phyloP scores from a whole-genome alignment of 2,329 filamentous ascomycete species.

The Xylariaceae sp. region DNA sequence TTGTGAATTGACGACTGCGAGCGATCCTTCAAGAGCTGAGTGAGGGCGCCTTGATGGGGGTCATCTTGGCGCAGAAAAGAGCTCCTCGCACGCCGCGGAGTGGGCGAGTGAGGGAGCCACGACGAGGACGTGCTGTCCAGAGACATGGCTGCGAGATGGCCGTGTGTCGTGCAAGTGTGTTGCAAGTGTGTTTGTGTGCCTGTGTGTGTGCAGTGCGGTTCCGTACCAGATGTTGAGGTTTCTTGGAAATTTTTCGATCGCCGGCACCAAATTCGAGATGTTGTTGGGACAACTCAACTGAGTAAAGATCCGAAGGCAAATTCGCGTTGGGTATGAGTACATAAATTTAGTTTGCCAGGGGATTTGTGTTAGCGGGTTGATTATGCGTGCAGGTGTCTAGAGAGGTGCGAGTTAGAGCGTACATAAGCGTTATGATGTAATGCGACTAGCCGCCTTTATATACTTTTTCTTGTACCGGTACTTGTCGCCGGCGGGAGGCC shows the following conservation, averaged over 20 bases:
- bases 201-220: neutral
- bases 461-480: too few relatives aligned
- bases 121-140: slow-evolving; percentile 18
- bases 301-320: neutral
- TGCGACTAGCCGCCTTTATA: neutral
- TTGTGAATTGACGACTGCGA: slow-evolving; percentile 28
- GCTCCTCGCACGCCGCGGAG: slow-evolving; percentile 15
- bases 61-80: slow-evolving; percentile 26
- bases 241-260: neutral
- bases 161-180: neutral
- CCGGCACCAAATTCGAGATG: neutral
- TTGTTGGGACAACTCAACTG: neutral
- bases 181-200: neutral
- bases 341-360: neutral
- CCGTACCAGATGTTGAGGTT: neutral
- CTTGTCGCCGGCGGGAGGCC: too few relatives aligned
- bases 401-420: neutral
- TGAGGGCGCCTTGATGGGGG: slow-evolving; percentile 26
- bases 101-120: slow-evolving; percentile 22
- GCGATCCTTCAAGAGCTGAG: slow-evolving; percentile 29
- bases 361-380: neutral
- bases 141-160: slow-evolving; percentile 11
- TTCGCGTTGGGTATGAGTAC: neutral
- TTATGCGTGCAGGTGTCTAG: neutral
- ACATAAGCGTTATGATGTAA: neutral